Base-by-base conservation (phyloP, 2,329 filamentous ascomycete species). In the Cadophora sp. region DNA sequence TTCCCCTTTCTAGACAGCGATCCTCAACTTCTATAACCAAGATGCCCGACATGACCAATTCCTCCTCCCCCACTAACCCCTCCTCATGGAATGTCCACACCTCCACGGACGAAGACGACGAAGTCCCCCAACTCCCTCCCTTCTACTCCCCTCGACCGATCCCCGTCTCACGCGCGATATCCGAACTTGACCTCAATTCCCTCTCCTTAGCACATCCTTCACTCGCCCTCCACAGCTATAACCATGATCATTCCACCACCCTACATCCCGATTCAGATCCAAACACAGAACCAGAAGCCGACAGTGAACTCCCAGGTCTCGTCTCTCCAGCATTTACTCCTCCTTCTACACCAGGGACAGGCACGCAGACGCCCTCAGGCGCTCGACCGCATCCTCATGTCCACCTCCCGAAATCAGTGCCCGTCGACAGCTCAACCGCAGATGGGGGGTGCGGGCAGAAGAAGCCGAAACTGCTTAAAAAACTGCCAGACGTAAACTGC, bases 311-410 rank as follows among this genome's bases (percentile, higher is more conserved):
- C 27, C 76, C 76, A 4, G 76, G 69, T 4, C 88, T 96, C 58
- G 89, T 97, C 70, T 97, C 95, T 78, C 92, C 92, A 60, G 91
- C 91, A 71, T 97, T 93, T 79, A 94, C 89, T 7, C 91, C 92
- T 16, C 90, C 91, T 39, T 81, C 84, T 9, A 90, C 88, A 0
- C 88, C 88, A 0, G 88, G 83, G 27, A 89, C 88, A 0, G 87
- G 83, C 30, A 89, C 87, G 1, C 86, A 66, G n/a, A 71, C 85
- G 2, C 79, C 74, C 50, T 68, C 78, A 75, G 61, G 73, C 73
- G 56, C 74, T 75, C 64, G 79, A 75, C 47, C 73, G 74, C 39
- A 45, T 22, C 50, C 61, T 18, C 61, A 56, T 27, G 36, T 41
- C 14, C 61, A 56, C 11, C 67, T 71, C 24, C 67, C 66, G 7